Evolutionary conservation across 805 yeast genomes (phyloP), one percentile per base, ranked within the genome.

Genomic region (Scheffersomyces amazonensis): DNA sequence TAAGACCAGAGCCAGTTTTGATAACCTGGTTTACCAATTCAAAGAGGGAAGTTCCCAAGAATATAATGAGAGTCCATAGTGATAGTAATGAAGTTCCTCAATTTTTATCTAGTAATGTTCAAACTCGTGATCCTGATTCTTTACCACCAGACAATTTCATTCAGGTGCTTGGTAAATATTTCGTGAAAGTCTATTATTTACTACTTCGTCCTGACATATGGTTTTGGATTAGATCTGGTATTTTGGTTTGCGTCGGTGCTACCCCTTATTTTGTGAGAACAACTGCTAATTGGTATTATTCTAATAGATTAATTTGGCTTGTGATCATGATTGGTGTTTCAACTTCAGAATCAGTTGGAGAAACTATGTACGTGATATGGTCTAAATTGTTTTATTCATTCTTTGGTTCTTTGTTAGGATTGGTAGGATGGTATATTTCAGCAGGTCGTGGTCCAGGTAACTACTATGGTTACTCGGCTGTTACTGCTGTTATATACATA

Each of bases 381-480:
- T 48, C 54, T 27, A 59, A 56, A 39, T 31, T 60, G n/a, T 42
- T 44, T 2, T 56, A 53, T 27, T 39, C 64, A 1, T 53, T 61
- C 35, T 47, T 53, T 41, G 68, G 68, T 1, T 52, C 58, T 29
- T 23, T 62, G 5, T 23, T 51, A 12, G 68, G 66, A 1, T 43
- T 58, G 52, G 54, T 60, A 5, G 53, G 54, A 0, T 62, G 69
- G 69, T 64, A 64, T 37, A 58, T 64, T 16, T 56, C 64, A 2
- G 40, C 58, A 16, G 69, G 69, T 2, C 40, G 36, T 32, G 65
- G 65, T 7, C 7, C 37, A 2, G 65, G 65, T n/a, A 64, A 62
- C 33, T 50, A 50, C 25, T 64, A 60, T 37, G 68, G 68, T 0
- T 59, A 47, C 41, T 48, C 53, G 4, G 60, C 47, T 4, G 68